phyloP scores from a whole-genome alignment of 2,329 filamentous ascomycete species.

The Magnaporthales sp. region DNA sequence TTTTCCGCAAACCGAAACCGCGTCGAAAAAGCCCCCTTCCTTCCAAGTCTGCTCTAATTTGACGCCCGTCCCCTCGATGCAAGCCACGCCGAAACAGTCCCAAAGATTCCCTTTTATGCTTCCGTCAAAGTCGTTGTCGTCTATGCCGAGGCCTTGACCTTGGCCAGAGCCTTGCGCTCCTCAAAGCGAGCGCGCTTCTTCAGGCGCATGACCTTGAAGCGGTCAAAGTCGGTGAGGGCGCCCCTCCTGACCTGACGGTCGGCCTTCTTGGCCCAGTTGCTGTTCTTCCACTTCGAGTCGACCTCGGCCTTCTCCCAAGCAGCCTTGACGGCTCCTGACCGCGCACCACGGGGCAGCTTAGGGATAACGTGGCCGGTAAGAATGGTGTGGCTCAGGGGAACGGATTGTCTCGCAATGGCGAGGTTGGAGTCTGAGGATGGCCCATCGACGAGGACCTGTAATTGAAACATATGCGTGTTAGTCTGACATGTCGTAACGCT shows the following conservation, averaged over 20 bases:
- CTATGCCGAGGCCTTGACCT: conserved; percentile 79
- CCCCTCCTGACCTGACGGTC: conserved; percentile 78
- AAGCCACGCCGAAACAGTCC: conserved; percentile 1
- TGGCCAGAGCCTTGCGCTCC: conserved; percentile 91
- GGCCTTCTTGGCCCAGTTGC: conserved; percentile 90
- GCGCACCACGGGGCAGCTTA: conserved; percentile 76
- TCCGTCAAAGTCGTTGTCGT: conserved; percentile 13
- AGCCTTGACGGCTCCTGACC: conserved; percentile 75
- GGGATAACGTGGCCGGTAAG: conserved; percentile 84
- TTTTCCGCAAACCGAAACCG: conserved; percentile 3
- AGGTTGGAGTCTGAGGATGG: conserved; percentile 73
- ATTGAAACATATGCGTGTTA: conserved; percentile 6
- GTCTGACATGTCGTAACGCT: background rate
- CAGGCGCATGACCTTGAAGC: conserved; percentile 99
- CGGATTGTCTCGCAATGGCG: conserved; percentile 77
- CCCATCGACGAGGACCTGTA: conserved; percentile 90
- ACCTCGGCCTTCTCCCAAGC: conserved; percentile 87
- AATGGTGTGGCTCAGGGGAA: conserved; percentile 73
- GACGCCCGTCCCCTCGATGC: background rate
- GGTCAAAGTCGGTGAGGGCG: conserved; percentile 94
- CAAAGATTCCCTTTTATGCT: conserved; percentile 2
- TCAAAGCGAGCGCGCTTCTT: conserved; percentile 99
- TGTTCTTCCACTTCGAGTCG: conserved; percentile 87
- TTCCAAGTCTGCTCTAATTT: conserved; percentile 1
- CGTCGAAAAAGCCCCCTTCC: background rate